These are phyloP conservation scores for Rhazya stricta DNA, from an alignment of 257 asterid genomes.

Conservation along the genomic window DNA sequence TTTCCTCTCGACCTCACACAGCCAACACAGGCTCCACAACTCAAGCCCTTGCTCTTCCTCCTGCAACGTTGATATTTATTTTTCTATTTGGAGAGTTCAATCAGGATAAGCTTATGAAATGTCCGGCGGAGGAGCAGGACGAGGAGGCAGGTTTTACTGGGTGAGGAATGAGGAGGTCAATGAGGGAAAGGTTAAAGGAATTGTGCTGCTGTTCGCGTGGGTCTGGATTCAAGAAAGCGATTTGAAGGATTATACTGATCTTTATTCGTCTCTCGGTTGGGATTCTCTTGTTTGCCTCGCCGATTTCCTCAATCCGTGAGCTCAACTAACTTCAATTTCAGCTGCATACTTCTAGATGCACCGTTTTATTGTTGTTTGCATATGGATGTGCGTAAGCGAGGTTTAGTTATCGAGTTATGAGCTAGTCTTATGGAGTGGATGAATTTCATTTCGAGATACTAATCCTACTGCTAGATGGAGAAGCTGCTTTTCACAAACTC, in stretches of 20 bases:
- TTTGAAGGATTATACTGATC: conserved; percentile 40
- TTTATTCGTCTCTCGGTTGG: conserved; percentile 81
- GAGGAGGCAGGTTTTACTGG: conserved; percentile 64
- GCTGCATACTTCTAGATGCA: not conserved
- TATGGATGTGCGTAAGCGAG: not conserved
- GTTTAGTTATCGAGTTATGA: not conserved
- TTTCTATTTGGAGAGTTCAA: not conserved
- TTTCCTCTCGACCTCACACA: not conserved
- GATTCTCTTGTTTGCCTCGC: conserved; percentile 69
- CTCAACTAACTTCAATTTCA: conserved; percentile 4
- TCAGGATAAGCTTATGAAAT: conserved; percentile 14
- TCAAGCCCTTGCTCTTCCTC: not conserved
- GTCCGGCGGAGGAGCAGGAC: conserved; percentile 33
- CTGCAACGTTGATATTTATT: not conserved
- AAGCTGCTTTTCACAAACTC: not conserved
- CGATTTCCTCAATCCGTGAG: conserved; percentile 72
- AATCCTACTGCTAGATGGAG: not conserved
- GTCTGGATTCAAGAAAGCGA: conserved; percentile 49
- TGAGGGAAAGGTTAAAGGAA: conserved; percentile 48
- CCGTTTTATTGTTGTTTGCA: not conserved
- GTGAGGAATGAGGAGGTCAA: conserved; percentile 27
- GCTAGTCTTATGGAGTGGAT: not conserved
- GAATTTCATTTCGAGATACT: not conserved
- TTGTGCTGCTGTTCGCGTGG: conserved; percentile 64
- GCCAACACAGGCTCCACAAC: not conserved